phyloP scores from a whole-genome alignment of 306 rosid genomes.

The Cicer bijugum region DNA sequence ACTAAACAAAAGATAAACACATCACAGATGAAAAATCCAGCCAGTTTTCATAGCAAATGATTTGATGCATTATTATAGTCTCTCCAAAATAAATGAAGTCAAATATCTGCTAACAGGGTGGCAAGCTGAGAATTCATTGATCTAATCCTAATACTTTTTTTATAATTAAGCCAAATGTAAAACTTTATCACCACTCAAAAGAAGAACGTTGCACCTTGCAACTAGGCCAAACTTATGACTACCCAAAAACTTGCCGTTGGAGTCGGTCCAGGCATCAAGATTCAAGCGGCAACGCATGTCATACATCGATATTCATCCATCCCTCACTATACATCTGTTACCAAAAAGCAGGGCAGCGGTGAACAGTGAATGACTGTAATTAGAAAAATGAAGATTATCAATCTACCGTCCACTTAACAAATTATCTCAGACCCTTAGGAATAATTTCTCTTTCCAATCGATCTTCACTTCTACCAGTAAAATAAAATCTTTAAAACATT shows the following conservation, averaged over 20 bases:
- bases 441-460: slow-evolving; percentile 1
- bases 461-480: not conserved
- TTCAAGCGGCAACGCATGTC: slow-evolving; percentile 9
- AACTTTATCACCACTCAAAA: slow-evolving; percentile 17
- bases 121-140: slow-evolving; percentile 21
- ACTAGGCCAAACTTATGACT: slow-evolving; percentile 22
- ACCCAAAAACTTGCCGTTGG: slow-evolving; percentile 10
- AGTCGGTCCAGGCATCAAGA: slow-evolving; percentile 11
- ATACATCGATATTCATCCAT: slow-evolving; percentile 19
- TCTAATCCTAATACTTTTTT: not conserved
- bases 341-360: slow-evolving; percentile 22
- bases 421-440: slow-evolving; percentile 17
- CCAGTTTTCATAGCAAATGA: slow-evolving; percentile 1
- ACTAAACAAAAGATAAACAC: slow-evolving; percentile 39
- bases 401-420: slow-evolving; percentile 23
- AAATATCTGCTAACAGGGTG: slow-evolving; percentile 25
- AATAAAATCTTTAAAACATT: slow-evolving; percentile 15
- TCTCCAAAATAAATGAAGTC: slow-evolving; percentile 41
- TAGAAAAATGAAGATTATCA: slow-evolving; percentile 21
- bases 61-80: slow-evolving; percentile 28
- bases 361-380: slow-evolving; percentile 10
- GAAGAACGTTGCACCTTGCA: slow-evolving; percentile 4
- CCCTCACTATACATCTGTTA: slow-evolving; percentile 17
- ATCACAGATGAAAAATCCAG: slow-evolving; percentile 2
- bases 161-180: not conserved